phyloP scores from a whole-genome alignment of 768 basidiomycete species.

The Candolleomyces eurysporus region DNA sequence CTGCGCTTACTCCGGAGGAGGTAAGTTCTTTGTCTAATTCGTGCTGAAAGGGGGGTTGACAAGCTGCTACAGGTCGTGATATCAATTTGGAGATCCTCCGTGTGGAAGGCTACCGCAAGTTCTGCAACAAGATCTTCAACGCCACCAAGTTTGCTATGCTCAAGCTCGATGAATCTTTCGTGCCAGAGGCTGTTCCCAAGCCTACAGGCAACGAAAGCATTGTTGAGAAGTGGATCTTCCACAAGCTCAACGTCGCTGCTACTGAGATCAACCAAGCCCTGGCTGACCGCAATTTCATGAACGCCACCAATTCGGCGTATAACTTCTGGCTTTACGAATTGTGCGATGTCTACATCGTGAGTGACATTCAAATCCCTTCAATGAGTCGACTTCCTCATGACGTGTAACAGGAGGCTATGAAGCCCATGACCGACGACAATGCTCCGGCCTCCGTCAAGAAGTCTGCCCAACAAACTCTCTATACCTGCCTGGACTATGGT shows the following conservation, averaged over 20 bases:
- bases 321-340: constrained; percentile 98
- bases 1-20: constrained; percentile 90
- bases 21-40: constrained; percentile 32
- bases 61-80: constrained; percentile 67
- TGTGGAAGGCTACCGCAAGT: constrained; percentile 98
- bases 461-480: constrained; percentile 94
- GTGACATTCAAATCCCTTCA: constrained; percentile 21
- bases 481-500: constrained; percentile 91
- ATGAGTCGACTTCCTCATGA: neutral
- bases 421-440: constrained; percentile 89
- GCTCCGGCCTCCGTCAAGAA: constrained; percentile 57
- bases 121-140: constrained; percentile 99
- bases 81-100: constrained; percentile 95
- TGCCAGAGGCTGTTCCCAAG: constrained; percentile 70
- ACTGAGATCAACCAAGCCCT: constrained; percentile 74
- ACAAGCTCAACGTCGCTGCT: constrained; percentile 86
- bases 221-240: constrained; percentile 93
- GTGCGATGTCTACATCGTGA: constrained; percentile 97
- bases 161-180: constrained; percentile 84
- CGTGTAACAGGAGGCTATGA: constrained; percentile 86
- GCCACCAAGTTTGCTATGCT: constrained; percentile 99
- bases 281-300: constrained; percentile 87
- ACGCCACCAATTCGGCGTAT: constrained; percentile 79
- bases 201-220: constrained; percentile 88
- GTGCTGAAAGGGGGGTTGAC: neutral